Base-by-base conservation (phyloP, 495 filamentous ascomycete species). In the Aspergillus sclerotiicarbonarius region DNA sequence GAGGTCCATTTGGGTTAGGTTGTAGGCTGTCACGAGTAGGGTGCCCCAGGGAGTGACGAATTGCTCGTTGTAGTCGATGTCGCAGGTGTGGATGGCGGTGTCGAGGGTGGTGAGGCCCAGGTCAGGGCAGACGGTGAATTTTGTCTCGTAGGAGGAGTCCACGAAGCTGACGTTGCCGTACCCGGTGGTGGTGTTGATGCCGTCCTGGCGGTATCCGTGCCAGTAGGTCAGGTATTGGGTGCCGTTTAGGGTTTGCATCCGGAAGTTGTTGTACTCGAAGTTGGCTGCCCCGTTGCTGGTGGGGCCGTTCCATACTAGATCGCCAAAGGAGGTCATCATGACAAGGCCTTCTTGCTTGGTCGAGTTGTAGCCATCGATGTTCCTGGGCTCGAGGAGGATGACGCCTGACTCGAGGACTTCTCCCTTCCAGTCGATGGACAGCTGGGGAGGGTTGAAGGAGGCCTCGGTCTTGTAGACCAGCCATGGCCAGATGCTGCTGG, bases 11-110 rank as follows among this genome's bases (percentile, higher is more conserved):
- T 66, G 69, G 9, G 77, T 78, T 8, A 73, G 71, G 54, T 82
- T 77, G 44, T 82, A 81, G 10, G 79, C 73, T 10, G 76, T 77
- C n/a, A 82, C 78, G 3, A 84, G 66, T 12, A 80, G 73, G 0
- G 80, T 84, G 51, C 77, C 67, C 21, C 79, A 62, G 15, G 67
- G 61, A 1, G 76, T 78, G 39, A 80, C 62, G 12, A 66, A 68
- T 12, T 71, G 71, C 54, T 82, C 78, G 50, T 81, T 77, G 18
- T 76, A 46, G 56, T 74, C 72, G 37, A 67, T 66, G 29, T 66
- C 67, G 4, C 62, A 71, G 9, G 59, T 20, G 15, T 63, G 62
- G 1, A 54, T 21, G 43, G 63, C 49, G 0, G 62, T 58, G n/a
- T 57, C 61, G 6, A 59, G 43, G 0, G 69, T 71, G 21, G 7